Conservation (phyloP, 257 asterid species). For the Echites panduratus region DNA sequence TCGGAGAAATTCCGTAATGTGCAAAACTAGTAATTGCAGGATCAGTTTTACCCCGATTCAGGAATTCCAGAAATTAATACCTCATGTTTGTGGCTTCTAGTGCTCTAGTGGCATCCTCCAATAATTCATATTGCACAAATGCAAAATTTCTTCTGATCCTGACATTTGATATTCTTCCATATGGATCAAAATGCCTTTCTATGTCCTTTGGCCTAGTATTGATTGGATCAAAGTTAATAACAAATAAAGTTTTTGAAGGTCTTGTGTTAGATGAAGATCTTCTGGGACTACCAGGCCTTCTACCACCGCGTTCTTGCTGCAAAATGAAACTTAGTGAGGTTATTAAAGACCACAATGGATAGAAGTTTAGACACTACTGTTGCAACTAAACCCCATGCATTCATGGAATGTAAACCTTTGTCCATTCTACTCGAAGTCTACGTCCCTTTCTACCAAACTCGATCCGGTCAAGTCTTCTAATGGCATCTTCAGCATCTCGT, state of each 20-base stretch:
- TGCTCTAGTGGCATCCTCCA: constrained; percentile 85
- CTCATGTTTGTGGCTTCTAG: constrained; percentile 67
- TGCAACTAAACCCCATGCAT: not conserved
- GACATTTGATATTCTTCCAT: constrained; percentile 70
- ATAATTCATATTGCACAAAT: constrained; percentile 70
- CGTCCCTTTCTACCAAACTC: constrained; percentile 90
- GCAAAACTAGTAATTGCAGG: not conserved
- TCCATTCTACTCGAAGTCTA: constrained; percentile 84
- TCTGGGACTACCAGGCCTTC: constrained; percentile 64
- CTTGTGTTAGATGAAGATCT: constrained; percentile 52
- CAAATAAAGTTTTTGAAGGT: constrained; percentile 85
- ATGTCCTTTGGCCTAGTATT: constrained; percentile 75
- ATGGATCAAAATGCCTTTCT: constrained; percentile 72
- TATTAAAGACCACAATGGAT: not conserved
- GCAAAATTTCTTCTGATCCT: constrained; percentile 86
- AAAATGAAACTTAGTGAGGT: constrained; percentile 22
- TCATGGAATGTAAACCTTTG: constrained; percentile 48
- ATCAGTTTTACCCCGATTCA: not conserved
- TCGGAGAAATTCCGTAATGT: not conserved
- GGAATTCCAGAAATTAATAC: constrained; percentile 27
- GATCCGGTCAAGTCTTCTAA: constrained; percentile 74
- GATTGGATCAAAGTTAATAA: constrained; percentile 80
- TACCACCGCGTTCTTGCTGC: constrained; percentile 87
- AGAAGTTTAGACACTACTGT: not conserved
- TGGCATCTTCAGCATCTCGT: constrained; percentile 91